Evolutionary conservation across 2,329 filamentous ascomycete genomes (phyloP), one percentile per base, ranked within the genome.

Genomic region (Delphinella strobiligena): DNA sequence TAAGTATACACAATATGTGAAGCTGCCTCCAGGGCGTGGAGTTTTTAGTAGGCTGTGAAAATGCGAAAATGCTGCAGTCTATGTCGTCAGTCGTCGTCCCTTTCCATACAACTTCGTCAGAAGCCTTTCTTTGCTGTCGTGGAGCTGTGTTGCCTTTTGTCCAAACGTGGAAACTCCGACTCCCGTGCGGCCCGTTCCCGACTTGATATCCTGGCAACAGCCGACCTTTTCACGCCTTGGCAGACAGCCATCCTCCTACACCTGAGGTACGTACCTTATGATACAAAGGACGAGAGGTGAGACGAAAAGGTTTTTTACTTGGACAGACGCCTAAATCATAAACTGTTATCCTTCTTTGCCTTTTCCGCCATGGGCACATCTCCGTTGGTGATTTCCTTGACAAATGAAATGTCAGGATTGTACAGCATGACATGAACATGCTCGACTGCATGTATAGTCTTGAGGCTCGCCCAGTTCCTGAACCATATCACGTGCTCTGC

Each of bases 401-500:
- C 61, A 49, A 93, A 85, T 3, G 66, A 69, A 30, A 68, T 66
- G 50, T 89, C 78, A 1, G 87, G 80, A 49, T 84, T 70, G 57
- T 80, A 82, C 39, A 95, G 66, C 86, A 95, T 87, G 54, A 95
- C 80, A 60, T 96, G 89, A 54, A 96, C 91, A 58, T 96, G 89
- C 66, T 95, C 88, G 9, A 96, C 75, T 1, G 82, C 77, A 51
- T 86, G 76, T 19, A 96, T 75, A 17, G 82, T 91, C 65, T 94
- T 94, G 49, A 95, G 64, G 12, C 72, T 75, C 39, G 69, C 73
- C 86, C 87, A 94, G 54, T 96, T 96, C 66, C 83, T 93, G 64
- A 95, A 95, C 86, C 87, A 96, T 45, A 87, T 57, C 33, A 82
- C 74, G 45, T 70, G 61, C 17, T 68, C 65, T 5, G 59, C 43